A percentile compares a stretch with the other conserved stretches of the same genome.
phyloP scores from a whole-genome alignment of 2,329 filamentous ascomycete species.

The Celoporthe dispersa region DNA sequence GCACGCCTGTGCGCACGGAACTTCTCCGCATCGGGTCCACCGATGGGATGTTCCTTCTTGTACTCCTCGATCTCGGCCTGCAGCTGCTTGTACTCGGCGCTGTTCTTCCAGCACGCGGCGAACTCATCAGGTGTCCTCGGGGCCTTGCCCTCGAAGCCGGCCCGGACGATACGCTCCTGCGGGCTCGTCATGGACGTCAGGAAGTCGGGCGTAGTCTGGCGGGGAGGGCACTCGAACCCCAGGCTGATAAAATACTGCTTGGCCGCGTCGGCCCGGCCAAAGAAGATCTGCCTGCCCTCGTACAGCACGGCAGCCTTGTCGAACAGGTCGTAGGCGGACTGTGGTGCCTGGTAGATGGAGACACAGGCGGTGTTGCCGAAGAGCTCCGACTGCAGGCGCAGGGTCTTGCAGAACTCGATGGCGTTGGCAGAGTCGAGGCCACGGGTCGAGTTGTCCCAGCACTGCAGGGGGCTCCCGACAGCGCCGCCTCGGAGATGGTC shows the following conservation, averaged over 20 bases:
- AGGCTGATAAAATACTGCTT: slow-evolving; percentile 69
- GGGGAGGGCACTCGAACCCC: slow-evolving; percentile 68
- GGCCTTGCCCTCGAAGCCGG: slow-evolving; percentile 59
- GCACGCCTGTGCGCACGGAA: slow-evolving; percentile 60
- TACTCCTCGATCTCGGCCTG: slow-evolving; percentile 60
- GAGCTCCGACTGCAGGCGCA: slow-evolving; percentile 70
- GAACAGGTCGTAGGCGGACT: slow-evolving; percentile 66
- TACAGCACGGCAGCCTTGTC: slow-evolving; percentile 64
- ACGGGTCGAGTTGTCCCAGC: slow-evolving; percentile 75
- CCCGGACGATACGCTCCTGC: slow-evolving; percentile 57
- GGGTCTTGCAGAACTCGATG: slow-evolving; percentile 73
- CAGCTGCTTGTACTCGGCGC: slow-evolving; percentile 53
- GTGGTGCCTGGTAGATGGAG: slow-evolving; percentile 74
- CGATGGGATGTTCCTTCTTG: slow-evolving; percentile 56
- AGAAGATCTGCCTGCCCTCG: slow-evolving; percentile 66
- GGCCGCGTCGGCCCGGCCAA: slow-evolving; percentile 63
- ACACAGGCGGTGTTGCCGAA: slow-evolving; percentile 69
- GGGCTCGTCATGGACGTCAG: slow-evolving; percentile 71
- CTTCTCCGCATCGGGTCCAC: slow-evolving; percentile 58
- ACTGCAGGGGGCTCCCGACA: slow-evolving; percentile 65
- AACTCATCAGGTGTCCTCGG: slow-evolving; percentile 67
- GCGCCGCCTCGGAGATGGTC: slow-evolving; percentile 63
- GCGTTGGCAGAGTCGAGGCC: slow-evolving; percentile 77
- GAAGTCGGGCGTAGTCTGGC: slow-evolving; percentile 73
- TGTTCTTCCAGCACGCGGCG: slow-evolving; percentile 61